Base-by-base conservation (phyloP, 495 filamentous ascomycete species). In the Podospora fimiseda region DNA sequence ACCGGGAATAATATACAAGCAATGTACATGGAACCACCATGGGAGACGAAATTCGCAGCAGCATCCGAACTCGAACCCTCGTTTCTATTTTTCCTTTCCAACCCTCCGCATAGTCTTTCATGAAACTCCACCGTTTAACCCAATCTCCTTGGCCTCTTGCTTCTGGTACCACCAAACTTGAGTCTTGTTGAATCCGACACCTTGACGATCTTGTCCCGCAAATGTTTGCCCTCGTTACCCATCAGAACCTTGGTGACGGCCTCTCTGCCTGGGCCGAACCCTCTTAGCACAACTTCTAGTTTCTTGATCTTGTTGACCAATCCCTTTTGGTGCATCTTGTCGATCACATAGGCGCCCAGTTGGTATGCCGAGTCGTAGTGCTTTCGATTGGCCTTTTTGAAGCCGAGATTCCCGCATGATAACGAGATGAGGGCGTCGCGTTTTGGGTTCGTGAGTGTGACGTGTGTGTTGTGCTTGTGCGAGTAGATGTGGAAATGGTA, bases 121-220 rank as follows among this genome's bases (percentile, higher is more conserved):
- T 19, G 7, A 23, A n/a, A 27, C 33, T n/a, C 23, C 18, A 46
- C 20, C 27, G 27, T 58, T 65, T 75, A 90, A 75, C 89, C 86
- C 73, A 96, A 71, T 74, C 93, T 83, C 65, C 90, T 90, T 37
- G 81, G 80, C 61, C 81, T 87, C 64, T 74, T 76, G 74, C 88
- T 89, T 68, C 91, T 87, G 54, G 89, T 90, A 62, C 93, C 94
- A 72, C 94, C 93, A 74, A 96, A 95, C 72, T 97, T 98, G 64
- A 97, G 65, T 62, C 87, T 84, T 43, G 90, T 95, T 30, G 79
- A 70, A 75, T 98, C 93, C 19, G 84, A 78, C 36, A 97, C 88
- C 60, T 81, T 81, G 46, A 75, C 72, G 54, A 97, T 81, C 71
- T 83, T 80, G 14, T 72, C 70, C 55, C 89, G 81, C 43, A 98